phyloP scores from a whole-genome alignment of 192 early-diverging fungal genomes.

The Backusella macrospora region DNA sequence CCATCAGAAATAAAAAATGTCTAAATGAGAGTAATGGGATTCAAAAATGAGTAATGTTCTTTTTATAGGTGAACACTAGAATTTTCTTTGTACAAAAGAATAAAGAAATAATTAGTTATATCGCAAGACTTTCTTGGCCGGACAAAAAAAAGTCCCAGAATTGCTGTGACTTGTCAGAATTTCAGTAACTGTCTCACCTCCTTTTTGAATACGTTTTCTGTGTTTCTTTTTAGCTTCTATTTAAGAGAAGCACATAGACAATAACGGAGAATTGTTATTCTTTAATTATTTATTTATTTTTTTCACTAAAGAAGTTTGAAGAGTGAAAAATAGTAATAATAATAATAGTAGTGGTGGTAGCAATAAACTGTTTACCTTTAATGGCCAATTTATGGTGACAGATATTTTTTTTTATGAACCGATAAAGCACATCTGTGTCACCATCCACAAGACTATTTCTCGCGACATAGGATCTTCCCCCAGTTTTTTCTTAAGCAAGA shows the following conservation, averaged over 20 bases:
- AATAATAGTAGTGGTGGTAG: no score
- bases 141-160: neutral
- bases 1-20: slow-evolving; percentile 14
- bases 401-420: neutral
- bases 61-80: neutral
- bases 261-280: neutral
- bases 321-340: neutral
- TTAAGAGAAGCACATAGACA: neutral
- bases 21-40: slow-evolving; percentile 15
- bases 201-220: neutral
- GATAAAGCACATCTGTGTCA: neutral
- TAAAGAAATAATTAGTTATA: slow-evolving; percentile 6
- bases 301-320: neutral
- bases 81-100: slow-evolving; percentile 4
- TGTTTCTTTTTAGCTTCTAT: neutral
- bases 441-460: neutral
- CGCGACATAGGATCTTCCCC: no score
- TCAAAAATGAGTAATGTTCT: neutral
- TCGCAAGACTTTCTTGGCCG: slow-evolving; percentile 7
- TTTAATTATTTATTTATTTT: neutral
- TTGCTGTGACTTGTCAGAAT: neutral
- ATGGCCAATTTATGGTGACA: slow-evolving; percentile 2
- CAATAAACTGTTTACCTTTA: slow-evolving; percentile 8
- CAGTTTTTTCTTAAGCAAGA: no score
- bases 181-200: neutral